A percentile compares a stretch with the other conserved stretches of the same genome.
These are phyloP conservation scores for Citrus hindsii DNA, from an alignment of 345 rosid species.

Conservation along the genomic window DNA sequence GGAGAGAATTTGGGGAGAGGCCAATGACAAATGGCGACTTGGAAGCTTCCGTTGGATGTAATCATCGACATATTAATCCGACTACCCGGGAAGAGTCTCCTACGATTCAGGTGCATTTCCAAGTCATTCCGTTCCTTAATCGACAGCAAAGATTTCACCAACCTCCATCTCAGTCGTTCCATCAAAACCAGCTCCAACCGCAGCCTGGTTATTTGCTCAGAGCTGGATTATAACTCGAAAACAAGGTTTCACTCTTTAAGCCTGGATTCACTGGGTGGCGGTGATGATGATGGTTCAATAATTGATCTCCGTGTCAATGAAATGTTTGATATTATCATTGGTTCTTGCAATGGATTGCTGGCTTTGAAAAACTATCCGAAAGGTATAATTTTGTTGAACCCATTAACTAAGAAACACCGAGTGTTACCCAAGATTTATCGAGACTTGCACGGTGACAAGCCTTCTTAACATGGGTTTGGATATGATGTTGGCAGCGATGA, in stretches of 20 bases:
- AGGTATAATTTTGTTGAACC: not conserved
- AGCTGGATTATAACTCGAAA: not conserved
- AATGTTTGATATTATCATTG: not conserved
- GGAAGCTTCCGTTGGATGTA: not conserved
- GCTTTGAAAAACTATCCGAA: not conserved
- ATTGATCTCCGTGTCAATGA: not conserved
- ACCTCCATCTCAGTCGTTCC: not conserved
- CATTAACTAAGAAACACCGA: not conserved
- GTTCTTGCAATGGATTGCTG: not conserved
- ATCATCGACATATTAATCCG: not conserved
- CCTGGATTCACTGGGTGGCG: not conserved
- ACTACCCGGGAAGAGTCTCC: not conserved
- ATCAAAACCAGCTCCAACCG: not conserved
- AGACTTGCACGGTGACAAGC: not conserved
- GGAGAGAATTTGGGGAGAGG: no score
- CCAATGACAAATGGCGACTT: not conserved
- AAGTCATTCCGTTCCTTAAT: not conserved
- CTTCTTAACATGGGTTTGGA: not conserved
- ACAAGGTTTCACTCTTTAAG: not conserved
- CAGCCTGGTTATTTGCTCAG: not conserved
- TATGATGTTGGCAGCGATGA: not conserved
- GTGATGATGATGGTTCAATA: no score
- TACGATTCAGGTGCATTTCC: not conserved
- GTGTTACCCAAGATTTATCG: not conserved
- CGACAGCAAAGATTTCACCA: not conserved